Base-by-base conservation (phyloP, 169 alveolate species). In the Plasmodium adleri region DNA sequence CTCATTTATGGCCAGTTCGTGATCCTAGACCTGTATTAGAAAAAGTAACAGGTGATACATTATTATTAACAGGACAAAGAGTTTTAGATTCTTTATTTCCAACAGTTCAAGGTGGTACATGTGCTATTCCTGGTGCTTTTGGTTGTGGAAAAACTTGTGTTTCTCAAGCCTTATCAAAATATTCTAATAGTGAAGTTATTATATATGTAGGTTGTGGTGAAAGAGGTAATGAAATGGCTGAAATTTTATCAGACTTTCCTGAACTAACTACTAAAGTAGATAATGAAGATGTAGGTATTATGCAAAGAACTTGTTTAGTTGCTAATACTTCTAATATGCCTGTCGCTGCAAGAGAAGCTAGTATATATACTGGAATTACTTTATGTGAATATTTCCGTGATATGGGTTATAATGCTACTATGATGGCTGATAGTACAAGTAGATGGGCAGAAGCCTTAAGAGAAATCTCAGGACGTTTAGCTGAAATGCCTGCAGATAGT, bases 381-480 rank as follows among this genome's bases (percentile, higher is more conserved):
- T 94, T 98, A 10, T 99, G 99, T 39, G 99, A 99, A 94, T 99
- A 99, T 96, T 98, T 98, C 96, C 96, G 99, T 76, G 99, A 99
- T 92, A 98, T 98, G 99, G 99, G 99, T 47, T 97, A 94, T 94
- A 95, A 98, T 88, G 99, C 98, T 10, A 93, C 99, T 70, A 98
- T 99, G 99, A 99, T 99, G 99, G 99, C 99, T 47, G 99, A 99
- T 94, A 97, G 99, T 52, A 99, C 99, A 47, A 97, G 99, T 50
- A 97, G 99, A 88, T 99, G 99, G 99, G 99, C 99, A 43, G 99
- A 99, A 94, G 99, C 99, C 28, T 95, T 99, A 72, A 97, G 99
- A 91, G 99, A 99, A 94, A 99, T 99, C 73, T 98, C 99, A 13
- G 99, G 99, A 1, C 96, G 99, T 50, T 95, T 99, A 67, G 99